Evolutionary conservation across 2,329 filamentous ascomycete species (phyloP).

Genomic region (Periconia digitata): DNA sequence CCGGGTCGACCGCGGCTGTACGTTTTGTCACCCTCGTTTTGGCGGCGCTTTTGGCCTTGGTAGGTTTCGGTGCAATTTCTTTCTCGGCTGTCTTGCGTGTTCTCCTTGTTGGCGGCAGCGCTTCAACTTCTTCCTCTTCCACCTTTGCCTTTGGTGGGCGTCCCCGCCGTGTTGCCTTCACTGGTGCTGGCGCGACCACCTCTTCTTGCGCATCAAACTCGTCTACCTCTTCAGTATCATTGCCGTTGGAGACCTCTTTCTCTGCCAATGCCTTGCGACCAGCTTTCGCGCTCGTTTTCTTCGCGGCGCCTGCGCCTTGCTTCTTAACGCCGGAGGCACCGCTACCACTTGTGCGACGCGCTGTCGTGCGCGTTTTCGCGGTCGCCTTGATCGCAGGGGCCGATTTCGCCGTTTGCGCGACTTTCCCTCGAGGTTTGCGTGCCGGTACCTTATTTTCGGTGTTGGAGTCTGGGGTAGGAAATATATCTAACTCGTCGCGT

Average conservation of each 20-base stretch:
- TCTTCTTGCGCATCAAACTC: constrained; percentile 37
- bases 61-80: constrained; percentile 20
- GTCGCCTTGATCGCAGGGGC: constrained; percentile 31
- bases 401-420: constrained; percentile 25
- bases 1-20: constrained; percentile 36
- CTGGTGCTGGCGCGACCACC: constrained; percentile 19
- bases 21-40: constrained; percentile 35
- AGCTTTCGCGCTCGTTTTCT: constrained; percentile 34
- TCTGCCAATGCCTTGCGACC: constrained; percentile 47
- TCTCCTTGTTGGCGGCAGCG: constrained; percentile 29
- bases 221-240: constrained; percentile 50
- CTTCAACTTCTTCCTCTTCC: constrained; percentile 20
- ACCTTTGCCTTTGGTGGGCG: constrained; percentile 65
- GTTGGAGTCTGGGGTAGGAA: constrained; percentile 45
- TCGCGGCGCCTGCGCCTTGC: constrained; percentile 35
- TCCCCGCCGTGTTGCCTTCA: constrained; percentile 31
- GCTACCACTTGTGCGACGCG: constrained; percentile 41
- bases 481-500: constrained; percentile 35
- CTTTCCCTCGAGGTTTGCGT: constrained; percentile 38
- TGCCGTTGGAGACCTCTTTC: constrained; percentile 41
- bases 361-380: constrained; percentile 37
- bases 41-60: constrained; percentile 21
- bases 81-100: constrained; percentile 31
- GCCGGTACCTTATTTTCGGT: constrained; percentile 41
- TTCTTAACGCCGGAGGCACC: constrained; percentile 43